Evolutionary conservation across 192 early-diverging fungal species (phyloP).

Genomic region (Jimgerdemannia flammicorona): DNA sequence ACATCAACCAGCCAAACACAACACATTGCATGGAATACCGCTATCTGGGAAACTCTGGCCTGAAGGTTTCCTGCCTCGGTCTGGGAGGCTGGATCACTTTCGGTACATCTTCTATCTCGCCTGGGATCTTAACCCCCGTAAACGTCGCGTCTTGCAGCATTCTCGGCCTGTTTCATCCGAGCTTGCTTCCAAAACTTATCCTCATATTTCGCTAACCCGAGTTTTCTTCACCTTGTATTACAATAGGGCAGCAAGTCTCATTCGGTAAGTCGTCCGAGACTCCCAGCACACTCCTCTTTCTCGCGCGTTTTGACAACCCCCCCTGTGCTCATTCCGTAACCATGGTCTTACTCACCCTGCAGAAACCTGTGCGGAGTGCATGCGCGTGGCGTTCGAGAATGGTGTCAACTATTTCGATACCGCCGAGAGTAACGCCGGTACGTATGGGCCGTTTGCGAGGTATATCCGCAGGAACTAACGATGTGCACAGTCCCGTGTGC

Average conservation of each 20-base stretch:
- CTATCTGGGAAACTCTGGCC: slow-evolving; percentile 70
- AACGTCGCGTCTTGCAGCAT: neutral
- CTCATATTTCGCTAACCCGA: too few species aligned
- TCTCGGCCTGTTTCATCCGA: too few species aligned
- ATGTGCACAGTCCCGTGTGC: too few species aligned
- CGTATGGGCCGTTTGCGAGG: too few species aligned
- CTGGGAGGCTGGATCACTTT: slow-evolving; percentile 75
- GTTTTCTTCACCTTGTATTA: neutral
- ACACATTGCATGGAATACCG: slow-evolving; percentile 68
- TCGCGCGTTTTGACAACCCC: neutral
- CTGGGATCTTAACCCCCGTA: neutral
- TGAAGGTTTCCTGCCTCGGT: slow-evolving; percentile 60
- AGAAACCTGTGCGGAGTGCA: slow-evolving; percentile 61
- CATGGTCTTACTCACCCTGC: slow-evolving; percentile 6
- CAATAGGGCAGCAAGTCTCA: slow-evolving; percentile 21
- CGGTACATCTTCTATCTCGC: slow-evolving; percentile 38
- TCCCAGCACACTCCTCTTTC: too few species aligned
- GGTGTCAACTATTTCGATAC: slow-evolving; percentile 83
- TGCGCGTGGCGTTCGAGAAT: slow-evolving; percentile 62
- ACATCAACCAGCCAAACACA: too few species aligned
- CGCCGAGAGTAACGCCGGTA: slow-evolving; percentile 51
- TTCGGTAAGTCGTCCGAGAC: slow-evolving; percentile 17
- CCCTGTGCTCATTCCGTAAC: too few species aligned
- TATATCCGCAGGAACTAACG: too few species aligned
- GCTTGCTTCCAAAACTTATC: too few species aligned